A percentile compares a stretch with the other conserved stretches of the same genome.
These are phyloP conservation scores for Lipomyces kockii DNA, from an alignment of 805 yeast genomes.

Conservation along the genomic window DNA sequence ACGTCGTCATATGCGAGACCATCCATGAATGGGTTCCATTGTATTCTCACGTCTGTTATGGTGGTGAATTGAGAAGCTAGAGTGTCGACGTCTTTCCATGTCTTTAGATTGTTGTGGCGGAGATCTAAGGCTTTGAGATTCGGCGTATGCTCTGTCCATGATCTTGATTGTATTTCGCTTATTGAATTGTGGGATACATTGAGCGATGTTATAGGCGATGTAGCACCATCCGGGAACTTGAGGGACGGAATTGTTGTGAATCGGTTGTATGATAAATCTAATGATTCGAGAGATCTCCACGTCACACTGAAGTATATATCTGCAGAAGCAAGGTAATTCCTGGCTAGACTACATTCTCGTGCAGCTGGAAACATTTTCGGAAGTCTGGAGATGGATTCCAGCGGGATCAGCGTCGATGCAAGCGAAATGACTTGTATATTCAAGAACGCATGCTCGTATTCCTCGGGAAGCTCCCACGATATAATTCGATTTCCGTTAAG, in stretches of 20 bases:
- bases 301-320: conserved; percentile 15
- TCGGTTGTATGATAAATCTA: conserved; percentile 54
- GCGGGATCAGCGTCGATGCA: conserved; percentile 33
- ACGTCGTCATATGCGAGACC: conserved; percentile 39
- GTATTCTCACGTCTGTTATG: conserved; percentile 54
- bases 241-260: conserved; percentile 45
- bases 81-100: conserved; percentile 58
- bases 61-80: conserved; percentile 50
- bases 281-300: conserved; percentile 22
- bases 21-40: conserved; percentile 56
- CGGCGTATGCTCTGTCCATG: not conserved
- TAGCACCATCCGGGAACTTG: not conserved
- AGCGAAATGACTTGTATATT: conserved; percentile 35
- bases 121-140: conserved; percentile 52
- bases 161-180: conserved; percentile 5
- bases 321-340: conserved; percentile 39
- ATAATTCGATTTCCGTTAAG: conserved; percentile 52
- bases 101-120: conserved; percentile 53
- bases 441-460: conserved; percentile 12
- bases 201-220: conserved; percentile 39
- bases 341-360: conserved; percentile 46
- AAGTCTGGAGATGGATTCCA: conserved; percentile 21
- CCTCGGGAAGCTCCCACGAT: conserved; percentile 18
- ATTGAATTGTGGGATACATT: conserved; percentile 50
- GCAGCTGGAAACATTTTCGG: conserved; percentile 49